Percentiles rank a stretch among this genome's conserved stretches.
phyloP scores from a whole-genome alignment of 2,329 filamentous ascomycete species.

The Dothideomycetes sp. region DNA sequence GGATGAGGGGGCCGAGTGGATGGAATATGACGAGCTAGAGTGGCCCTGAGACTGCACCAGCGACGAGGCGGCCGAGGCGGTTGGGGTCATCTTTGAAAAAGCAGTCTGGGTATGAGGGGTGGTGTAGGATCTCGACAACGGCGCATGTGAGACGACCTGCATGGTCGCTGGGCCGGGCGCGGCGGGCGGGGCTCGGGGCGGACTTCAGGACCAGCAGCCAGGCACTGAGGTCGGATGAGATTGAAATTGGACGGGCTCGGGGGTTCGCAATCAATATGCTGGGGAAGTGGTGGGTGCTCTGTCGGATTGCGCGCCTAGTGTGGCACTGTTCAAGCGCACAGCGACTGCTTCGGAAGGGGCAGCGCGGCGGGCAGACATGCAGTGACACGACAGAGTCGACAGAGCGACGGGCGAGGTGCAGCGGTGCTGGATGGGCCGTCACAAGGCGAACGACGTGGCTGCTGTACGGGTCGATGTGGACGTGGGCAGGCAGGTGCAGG shows the following conservation, averaged over 20 bases:
- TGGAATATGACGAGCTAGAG: conserved; percentile 35
- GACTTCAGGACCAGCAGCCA: too few species aligned
- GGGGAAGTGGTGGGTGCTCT: background rate
- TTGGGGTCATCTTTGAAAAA: conserved; percentile 8
- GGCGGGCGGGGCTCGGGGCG: background rate
- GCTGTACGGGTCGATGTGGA: too few species aligned
- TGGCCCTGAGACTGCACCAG: conserved; percentile 32
- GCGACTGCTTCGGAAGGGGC: too few species aligned
- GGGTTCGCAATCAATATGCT: background rate
- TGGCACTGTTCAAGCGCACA: background rate
- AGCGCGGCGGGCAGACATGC: too few species aligned
- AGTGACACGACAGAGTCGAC: too few species aligned
- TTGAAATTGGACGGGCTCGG: too few species aligned
- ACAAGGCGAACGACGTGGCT: too few species aligned
- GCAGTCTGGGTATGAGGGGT: conserved; percentile 15
- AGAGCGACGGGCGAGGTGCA: too few species aligned
- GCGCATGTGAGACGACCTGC: conserved; percentile 19
- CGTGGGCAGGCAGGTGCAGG: too few species aligned
- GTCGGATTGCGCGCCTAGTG: background rate
- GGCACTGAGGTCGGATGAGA: too few species aligned
- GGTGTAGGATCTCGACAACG: conserved; percentile 18
- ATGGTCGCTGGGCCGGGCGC: conserved; percentile 9
- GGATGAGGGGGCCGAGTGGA: conserved; percentile 33
- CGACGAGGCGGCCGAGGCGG: conserved; percentile 20
- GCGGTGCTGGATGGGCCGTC: too few species aligned